Evolutionary conservation across 1,284 basidiomycete genomes (phyloP).

Genomic region (Volvariella volvacea): DNA sequence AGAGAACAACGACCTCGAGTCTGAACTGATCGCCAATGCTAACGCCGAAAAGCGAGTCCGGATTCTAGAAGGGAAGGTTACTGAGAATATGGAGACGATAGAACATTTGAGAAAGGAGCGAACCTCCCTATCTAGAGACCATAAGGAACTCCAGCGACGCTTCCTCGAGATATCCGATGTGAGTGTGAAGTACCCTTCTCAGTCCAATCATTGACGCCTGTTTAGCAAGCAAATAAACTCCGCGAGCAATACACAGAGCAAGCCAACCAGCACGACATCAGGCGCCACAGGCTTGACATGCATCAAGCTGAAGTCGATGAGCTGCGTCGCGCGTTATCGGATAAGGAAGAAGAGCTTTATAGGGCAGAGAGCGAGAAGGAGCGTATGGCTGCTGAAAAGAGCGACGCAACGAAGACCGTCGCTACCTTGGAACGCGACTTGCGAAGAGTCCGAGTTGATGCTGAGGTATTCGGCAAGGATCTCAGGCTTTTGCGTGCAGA

Average conservation of each 20-base stretch:
- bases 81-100: conserved; percentile 61
- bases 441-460: conserved; percentile 61
- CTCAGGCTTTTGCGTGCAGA: conserved; percentile 57
- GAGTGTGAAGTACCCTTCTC: conserved; percentile 13
- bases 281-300: conserved; percentile 65
- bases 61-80: conserved; percentile 53
- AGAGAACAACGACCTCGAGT: conserved; percentile 63
- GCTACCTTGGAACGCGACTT: conserved; percentile 63
- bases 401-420: conserved; percentile 55
- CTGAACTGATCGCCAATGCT: conserved; percentile 54
- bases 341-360: conserved; percentile 59
- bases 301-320: conserved; percentile 68
- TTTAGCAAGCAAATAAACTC: conserved; percentile 52
- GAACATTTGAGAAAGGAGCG: conserved; percentile 70
- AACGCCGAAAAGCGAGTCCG: conserved; percentile 66
- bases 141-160: conserved; percentile 63
- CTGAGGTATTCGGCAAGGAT: conserved; percentile 70
- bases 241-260: conserved; percentile 52
- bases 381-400: conserved; percentile 55
- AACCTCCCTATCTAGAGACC: conserved; percentile 53
- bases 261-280: conserved; percentile 63
- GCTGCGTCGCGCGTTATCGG: conserved; percentile 53
- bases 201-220: not conserved
- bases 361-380: conserved; percentile 53
- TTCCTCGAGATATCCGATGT: conserved; percentile 64